Base-by-base conservation (phyloP, 768 basidiomycete species). In the Dioszegia crocea region DNA sequence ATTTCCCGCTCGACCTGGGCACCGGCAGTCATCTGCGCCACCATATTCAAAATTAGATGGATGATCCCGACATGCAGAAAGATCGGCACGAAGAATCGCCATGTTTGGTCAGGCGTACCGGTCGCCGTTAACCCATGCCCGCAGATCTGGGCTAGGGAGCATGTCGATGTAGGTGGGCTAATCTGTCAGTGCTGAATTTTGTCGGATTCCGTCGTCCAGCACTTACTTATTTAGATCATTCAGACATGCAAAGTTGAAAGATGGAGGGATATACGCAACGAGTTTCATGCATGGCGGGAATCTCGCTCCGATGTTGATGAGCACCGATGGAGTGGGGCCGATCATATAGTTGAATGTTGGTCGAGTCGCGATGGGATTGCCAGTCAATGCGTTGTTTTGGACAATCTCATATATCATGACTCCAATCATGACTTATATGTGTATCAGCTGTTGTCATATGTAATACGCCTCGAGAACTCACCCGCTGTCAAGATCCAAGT, bases 11-110 rank as follows among this genome's bases (percentile, higher is more conserved):
- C 91, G 57, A 94, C 85, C 85, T 91, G 71, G 1, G 50, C 54
- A n/a, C 57, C 87, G n/a, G 88, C 79, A 0, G 83, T 84, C 57
- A 88, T 74, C 67, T 94, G 93, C 14, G 87, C 92, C 27, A 93
- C 73, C 86, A 97, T 88, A 73, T 99, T 99, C 60, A 99, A 71
- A 3, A 87, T 64, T 33, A 94, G 81, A 74, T 99, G 94, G n/a
- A 99, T 81, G 57, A 99, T 81, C n/a, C 94, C 94, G 11, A 91
- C 96, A 66, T 98, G 94, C 4, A 97, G 78, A 73, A 98, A 96
- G 50, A 94, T 88, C 9, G 92, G 83, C 1, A 86, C 85, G 65
- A 92, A 86, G 71, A 93, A 93, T 62, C 89, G 88, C 65, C 46
- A 43, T 26, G 59, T 64, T 40, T 55, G 71, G 65, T 78, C 31